Base-by-base conservation (phyloP, 2,329 filamentous ascomycete genomes). In the Botrytis hyacinthi region DNA sequence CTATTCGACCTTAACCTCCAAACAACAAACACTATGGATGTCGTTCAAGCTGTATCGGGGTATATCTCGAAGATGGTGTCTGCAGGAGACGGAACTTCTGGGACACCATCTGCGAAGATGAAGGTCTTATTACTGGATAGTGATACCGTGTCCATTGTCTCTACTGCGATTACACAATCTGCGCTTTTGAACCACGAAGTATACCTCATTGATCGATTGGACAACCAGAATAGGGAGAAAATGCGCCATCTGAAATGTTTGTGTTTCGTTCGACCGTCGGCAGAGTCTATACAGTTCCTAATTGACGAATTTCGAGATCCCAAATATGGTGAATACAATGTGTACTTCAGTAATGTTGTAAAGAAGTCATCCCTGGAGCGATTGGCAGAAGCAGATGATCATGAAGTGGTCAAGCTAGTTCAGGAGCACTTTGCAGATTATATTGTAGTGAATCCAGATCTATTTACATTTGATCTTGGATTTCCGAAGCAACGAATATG, bases 351-450 rank as follows among this genome's bases (percentile, higher is more conserved):
- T 86, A 99, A 99, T 82, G 92, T 99, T 74, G 91, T 96, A 80
- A 97, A 97, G 83, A 99, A 99, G 83, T 98, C 96, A 2, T 93
- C 95, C 0, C 86, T 99, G 37, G 96, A 99, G 82, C 90, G 96
- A 61, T 86, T 99, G 61, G 96, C 96, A 48, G 97, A 99, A 85
- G 95, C 96, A 40, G 96, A 99, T 81, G 95, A 98, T 78, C 94
- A 99, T 80, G 97, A 99, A 83, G 94, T 99, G 51, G 95, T 99
- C 76, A 97, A 95, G 81, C 87, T 90, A 20, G 92, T 99, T 1
- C 95, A 98, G 81, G 96, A 99, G 83, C 93, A 97, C 81, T 99
- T 98, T 82, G 94, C 95, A 75, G 96, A 99, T 82, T 99, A 95
- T 80, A 89, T 96, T 63, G 94, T 98, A 80, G 90, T 98, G 80